Conservation (phyloP, 1,284 basidiomycete genomes). For the Entoloma clypeatum region DNA sequence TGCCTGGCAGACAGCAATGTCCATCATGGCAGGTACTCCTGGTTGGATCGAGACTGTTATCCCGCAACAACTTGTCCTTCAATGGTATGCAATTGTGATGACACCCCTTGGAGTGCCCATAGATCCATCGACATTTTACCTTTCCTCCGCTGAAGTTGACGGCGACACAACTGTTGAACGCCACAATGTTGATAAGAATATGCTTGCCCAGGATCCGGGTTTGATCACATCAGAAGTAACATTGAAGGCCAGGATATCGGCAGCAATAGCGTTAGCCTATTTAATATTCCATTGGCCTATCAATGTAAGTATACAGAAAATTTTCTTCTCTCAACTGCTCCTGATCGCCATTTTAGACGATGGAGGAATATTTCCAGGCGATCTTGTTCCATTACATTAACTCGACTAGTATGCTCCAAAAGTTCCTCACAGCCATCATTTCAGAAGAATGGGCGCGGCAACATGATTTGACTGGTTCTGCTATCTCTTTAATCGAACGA, state of each 20-base stretch:
- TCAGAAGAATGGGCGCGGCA: constrained; percentile 91
- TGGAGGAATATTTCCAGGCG: constrained; percentile 63
- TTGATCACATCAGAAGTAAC: constrained; percentile 80
- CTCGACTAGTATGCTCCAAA: constrained; percentile 90
- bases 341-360: constrained; percentile 28
- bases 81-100: constrained; percentile 90
- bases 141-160: constrained; percentile 47
- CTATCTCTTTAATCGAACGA: constrained; percentile 45
- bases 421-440: constrained; percentile 80
- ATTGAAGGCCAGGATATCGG: constrained; percentile 78
- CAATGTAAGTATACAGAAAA: constrained; percentile 37
- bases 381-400: constrained; percentile 78
- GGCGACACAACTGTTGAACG: constrained; percentile 53
- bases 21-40: constrained; percentile 43
- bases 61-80: constrained; percentile 53
- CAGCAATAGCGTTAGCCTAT: constrained; percentile 77
- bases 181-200: constrained; percentile 96
- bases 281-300: constrained; percentile 68
- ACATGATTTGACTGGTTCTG: constrained; percentile 34
- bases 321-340: constrained; percentile 8
- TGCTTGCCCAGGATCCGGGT: constrained; percentile 88
- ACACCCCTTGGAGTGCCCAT: constrained; percentile 86
- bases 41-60: constrained; percentile 52
- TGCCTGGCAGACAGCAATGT: constrained; percentile 76
- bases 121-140: constrained; percentile 71